A percentile compares a stretch with the other conserved stretches of the same genome.
Conservation (phyloP, 164 flowering plant genomes). For the Macadamia tetraphylla region DNA sequence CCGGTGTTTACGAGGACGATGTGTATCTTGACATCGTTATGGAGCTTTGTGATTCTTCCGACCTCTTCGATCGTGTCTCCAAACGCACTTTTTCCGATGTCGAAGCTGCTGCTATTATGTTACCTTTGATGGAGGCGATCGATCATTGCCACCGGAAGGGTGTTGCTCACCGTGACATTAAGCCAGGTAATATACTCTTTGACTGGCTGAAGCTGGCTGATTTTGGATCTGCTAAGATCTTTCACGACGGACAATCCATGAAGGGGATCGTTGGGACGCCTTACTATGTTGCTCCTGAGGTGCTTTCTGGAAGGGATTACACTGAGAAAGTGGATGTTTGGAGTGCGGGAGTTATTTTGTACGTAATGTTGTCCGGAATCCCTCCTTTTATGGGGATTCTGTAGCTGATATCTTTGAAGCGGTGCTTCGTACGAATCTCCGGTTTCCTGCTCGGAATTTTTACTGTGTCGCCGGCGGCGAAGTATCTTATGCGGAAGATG, state of each 20-base stretch:
- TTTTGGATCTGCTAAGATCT: constrained; percentile 69
- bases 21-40: constrained; percentile 34
- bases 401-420: constrained; percentile 65
- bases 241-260: constrained; percentile 27
- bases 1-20: constrained; percentile 41
- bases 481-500: constrained; percentile 69
- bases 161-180: constrained; percentile 61
- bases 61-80: constrained; percentile 37
- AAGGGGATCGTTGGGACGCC: constrained; percentile 79
- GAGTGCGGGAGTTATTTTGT: constrained; percentile 80
- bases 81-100: constrained; percentile 27
- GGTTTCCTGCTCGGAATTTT: constrained; percentile 58
- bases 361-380: constrained; percentile 63
- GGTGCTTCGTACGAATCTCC: constrained; percentile 54
- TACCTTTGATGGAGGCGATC: constrained; percentile 38
- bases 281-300: constrained; percentile 88
- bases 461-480: constrained; percentile 56
- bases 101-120: constrained; percentile 29
- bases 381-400: constrained; percentile 73
- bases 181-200: constrained; percentile 67
- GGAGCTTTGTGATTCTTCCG: constrained; percentile 42
- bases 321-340: constrained; percentile 81
- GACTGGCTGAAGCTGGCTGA: constrained; percentile 56
- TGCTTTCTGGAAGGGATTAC: constrained; percentile 53
- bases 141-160: constrained; percentile 51